A percentile compares a stretch with the other conserved stretches of the same genome.
phyloP scores from a whole-genome alignment of 345 rosid species.

The Bruguiera gymnorhiza region DNA sequence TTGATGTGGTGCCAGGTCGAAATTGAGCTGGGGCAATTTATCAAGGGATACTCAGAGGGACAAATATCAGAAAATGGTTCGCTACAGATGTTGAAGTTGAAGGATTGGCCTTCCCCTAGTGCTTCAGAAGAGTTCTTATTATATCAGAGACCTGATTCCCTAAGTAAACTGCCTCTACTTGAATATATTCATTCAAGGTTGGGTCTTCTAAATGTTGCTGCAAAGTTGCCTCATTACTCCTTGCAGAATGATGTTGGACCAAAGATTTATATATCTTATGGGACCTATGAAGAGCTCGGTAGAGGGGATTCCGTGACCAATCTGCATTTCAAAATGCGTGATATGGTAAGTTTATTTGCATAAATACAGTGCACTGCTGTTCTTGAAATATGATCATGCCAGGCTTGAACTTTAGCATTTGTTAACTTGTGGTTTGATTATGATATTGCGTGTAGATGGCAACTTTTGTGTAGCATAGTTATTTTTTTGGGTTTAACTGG shows the following conservation, averaged over 20 bases:
- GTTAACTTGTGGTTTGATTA: background rate
- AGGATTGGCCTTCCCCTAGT: slow-evolving; percentile 95
- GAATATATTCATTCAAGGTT: slow-evolving; percentile 86
- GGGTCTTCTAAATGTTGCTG: slow-evolving; percentile 95
- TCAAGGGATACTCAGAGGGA: slow-evolving; percentile 69
- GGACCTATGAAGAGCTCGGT: slow-evolving; percentile 54
- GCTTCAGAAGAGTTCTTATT: slow-evolving; percentile 87
- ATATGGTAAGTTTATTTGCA: slow-evolving; percentile 46
- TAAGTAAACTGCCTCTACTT: slow-evolving; percentile 85
- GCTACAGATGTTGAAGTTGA: slow-evolving; percentile 62
- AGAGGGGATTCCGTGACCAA: slow-evolving; percentile 59
- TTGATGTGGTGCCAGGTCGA: slow-evolving; percentile 55
- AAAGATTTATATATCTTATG: slow-evolving; percentile 76
- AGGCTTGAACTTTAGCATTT: background rate
- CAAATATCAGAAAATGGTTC: slow-evolving; percentile 43
- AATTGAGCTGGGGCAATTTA: slow-evolving; percentile 65
- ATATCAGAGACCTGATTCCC: slow-evolving; percentile 84
- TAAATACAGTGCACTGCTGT: background rate
- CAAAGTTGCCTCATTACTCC: slow-evolving; percentile 92
- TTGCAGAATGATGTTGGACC: slow-evolving; percentile 94
- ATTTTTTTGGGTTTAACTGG: background rate
- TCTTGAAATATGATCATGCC: background rate
- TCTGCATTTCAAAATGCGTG: slow-evolving; percentile 75
- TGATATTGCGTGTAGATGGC: background rate
- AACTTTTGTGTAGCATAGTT: background rate